phyloP scores from a whole-genome alignment of 768 basidiomycete species.

The Sarcodon aspratus region DNA sequence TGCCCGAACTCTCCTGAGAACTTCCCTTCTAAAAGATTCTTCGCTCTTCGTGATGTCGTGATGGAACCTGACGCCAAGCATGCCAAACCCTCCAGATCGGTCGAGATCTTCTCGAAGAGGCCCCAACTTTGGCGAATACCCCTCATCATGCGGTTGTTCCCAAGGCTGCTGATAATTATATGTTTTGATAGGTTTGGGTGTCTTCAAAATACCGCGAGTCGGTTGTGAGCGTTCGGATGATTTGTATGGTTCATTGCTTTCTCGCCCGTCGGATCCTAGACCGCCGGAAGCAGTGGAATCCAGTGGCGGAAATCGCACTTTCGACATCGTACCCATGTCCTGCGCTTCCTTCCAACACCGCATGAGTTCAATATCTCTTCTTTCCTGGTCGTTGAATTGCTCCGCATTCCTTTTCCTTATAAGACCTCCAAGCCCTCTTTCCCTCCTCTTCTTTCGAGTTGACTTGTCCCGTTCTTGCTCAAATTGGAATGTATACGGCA shows the following conservation, averaged over 20 bases:
- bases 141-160: background rate
- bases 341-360: background rate
- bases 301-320: no score
- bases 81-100: background rate
- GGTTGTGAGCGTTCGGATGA: conserved; percentile 1
- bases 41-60: background rate
- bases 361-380: background rate
- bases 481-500: background rate
- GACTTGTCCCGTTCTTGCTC: background rate
- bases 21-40: background rate
- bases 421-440: no score
- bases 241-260: conserved; percentile 2
- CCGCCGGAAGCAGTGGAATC: background rate
- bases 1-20: background rate
- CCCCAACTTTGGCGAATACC: background rate
- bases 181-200: conserved; percentile 3
- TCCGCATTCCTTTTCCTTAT: no score
- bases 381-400: no score
- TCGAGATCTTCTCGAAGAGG: background rate
- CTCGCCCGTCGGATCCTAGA: background rate
- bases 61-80: background rate
- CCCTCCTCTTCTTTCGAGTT: background rate
- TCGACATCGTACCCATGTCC: background rate
- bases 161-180: conserved; percentile 2
- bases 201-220: conserved; percentile 6